Base-by-base conservation (phyloP, 1,284 basidiomycete species). In the Marasmius fiardii region DNA sequence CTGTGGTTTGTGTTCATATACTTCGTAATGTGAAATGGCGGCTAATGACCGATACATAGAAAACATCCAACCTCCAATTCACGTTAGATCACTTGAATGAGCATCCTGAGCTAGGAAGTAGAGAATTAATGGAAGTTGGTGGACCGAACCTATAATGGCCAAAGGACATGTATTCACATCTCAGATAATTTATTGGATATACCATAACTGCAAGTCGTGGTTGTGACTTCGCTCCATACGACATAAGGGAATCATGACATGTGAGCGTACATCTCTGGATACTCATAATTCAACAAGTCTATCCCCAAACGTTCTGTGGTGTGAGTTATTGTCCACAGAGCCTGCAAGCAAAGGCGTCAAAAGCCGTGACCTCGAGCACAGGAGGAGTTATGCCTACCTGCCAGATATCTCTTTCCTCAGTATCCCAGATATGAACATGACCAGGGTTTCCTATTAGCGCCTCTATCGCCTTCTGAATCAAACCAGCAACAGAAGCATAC, bases 41-140 rank as follows among this genome's bases (percentile, higher is more conserved):
- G n/a, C 16, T 16, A 8, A 12, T 18, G 10, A 18, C 14, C 12
- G 8, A 16, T 49, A 14, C 31, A 20, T 26, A 49, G 47, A 26
- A 31, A 18, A 31, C 47, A 16, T n/a, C 24, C 24, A 26, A 31
- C 12, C 26, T 31, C 14, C 24, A 31, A 33, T 49, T 31, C 18
- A 49, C 47, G n/a, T 31, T 49, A n/a, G 60, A 52, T 0, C 61
- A 67, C 16, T 81, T 82, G 2, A 60, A 71, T 51, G 61, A 55
- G 26, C 80, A 83, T 61, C 60, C 58, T 28, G 74, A 73, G 41
- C 85, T 81, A 80, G 77, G 73, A 5, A 71, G 68, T 26, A 72
- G 80, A 39, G 63, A 67, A 23, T 23, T 31, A 16, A 49, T 43
- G 41, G 37, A 51, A 33, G 51, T 57, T 18, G 51, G 35, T 23